These are phyloP conservation scores for Rheum nobile DNA, from an alignment of 148 eudicot species.

Conservation along the genomic window DNA sequence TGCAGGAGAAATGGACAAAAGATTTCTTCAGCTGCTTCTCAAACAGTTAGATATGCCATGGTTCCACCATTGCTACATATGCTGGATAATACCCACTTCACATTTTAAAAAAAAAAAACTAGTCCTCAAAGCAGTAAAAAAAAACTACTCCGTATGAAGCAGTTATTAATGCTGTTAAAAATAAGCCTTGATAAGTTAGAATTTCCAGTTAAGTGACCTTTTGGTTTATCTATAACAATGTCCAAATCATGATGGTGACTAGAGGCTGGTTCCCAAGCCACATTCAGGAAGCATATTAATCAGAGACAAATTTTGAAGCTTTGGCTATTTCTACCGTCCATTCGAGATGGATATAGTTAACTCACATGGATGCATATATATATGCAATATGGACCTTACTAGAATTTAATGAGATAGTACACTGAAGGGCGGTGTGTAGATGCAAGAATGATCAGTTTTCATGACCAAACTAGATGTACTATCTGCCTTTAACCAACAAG, in stretches of 20 bases:
- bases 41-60: neutral
- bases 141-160: no score
- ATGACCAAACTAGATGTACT: neutral
- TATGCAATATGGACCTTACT: neutral
- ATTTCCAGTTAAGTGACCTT: neutral
- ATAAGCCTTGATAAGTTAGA: neutral
- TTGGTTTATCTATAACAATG: neutral
- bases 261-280: neutral
- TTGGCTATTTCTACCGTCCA: neutral
- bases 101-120: neutral
- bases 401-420: neutral
- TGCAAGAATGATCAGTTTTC: neutral
- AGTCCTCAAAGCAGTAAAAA: neutral
- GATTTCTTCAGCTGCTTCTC: neutral
- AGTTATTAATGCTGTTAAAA: no score
- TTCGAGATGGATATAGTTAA: neutral
- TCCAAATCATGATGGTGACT: neutral
- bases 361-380: neutral
- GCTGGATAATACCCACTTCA: neutral
- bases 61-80: slow-evolving; percentile 1
- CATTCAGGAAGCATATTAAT: slow-evolving; percentile 1
- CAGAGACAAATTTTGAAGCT: neutral
- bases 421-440: neutral
- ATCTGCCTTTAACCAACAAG: neutral
- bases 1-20: neutral